These are phyloP conservation scores for Wallacemonas sp. DNA, from an alignment of 208 protist species.

Conservation along the genomic window DNA sequence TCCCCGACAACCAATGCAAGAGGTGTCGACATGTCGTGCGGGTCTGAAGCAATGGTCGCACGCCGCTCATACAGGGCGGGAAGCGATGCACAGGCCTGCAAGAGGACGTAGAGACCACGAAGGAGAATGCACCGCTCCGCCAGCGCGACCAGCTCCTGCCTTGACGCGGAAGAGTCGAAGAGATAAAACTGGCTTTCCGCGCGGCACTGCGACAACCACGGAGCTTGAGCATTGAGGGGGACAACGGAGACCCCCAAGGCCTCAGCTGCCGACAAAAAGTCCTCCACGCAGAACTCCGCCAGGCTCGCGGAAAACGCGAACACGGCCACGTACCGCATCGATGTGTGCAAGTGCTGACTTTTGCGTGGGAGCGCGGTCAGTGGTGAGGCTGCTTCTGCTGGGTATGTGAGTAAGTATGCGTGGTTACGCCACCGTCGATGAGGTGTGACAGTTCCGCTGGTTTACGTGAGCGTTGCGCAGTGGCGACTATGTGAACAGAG, in stretches of 20 bases:
- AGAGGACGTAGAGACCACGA: constrained; percentile 27
- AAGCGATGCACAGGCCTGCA: constrained; percentile 41
- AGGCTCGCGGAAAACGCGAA: constrained; percentile 72
- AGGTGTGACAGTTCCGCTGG: too few relatives aligned
- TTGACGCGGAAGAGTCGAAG: constrained; percentile 7
- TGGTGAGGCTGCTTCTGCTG: too few relatives aligned
- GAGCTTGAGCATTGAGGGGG: constrained; percentile 11
- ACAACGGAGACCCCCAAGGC: constrained; percentile 33
- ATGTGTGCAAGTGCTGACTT: too few relatives aligned
- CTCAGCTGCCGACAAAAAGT: constrained; percentile 48
- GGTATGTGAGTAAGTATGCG: too few relatives aligned
- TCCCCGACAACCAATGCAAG: constrained; percentile 22
- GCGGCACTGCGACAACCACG: constrained; percentile 10
- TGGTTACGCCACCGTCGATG: too few relatives aligned
- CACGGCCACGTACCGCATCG: constrained; percentile 70
- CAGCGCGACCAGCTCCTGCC: constrained; percentile 7
- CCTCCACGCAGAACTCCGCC: constrained; percentile 41
- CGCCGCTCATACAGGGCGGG: constrained; percentile 33
- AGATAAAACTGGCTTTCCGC: constrained; percentile 8
- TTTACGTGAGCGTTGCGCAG: too few relatives aligned
- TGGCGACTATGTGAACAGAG: too few relatives aligned
- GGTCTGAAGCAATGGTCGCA: not conserved
- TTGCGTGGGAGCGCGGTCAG: too few relatives aligned
- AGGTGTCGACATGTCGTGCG: not conserved
- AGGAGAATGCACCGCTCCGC: constrained; percentile 21